Percentiles rank a stretch among this genome's conserved stretches.
These are phyloP conservation scores for Obelidium mucronatum DNA, from an alignment of 192 early-diverging fungal genomes.

Conservation along the genomic window DNA sequence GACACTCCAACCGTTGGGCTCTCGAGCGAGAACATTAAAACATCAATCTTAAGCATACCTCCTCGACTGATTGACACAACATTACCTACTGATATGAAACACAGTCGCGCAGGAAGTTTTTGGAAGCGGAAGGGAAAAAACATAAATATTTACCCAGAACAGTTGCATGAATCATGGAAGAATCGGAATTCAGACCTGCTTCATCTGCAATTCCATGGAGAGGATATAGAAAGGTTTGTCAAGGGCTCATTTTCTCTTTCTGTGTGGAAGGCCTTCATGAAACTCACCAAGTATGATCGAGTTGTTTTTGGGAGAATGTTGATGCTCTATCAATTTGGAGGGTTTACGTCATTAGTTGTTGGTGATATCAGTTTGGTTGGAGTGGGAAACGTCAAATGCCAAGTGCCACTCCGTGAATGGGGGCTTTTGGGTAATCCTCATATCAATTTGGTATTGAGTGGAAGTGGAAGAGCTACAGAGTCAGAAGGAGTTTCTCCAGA, in stretches of 20 bases:
- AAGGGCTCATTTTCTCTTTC: background rate
- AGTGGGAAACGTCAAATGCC: background rate
- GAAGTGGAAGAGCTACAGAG: too few relatives aligned
- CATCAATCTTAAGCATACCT: background rate
- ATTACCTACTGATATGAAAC: background rate
- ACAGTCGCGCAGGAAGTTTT: background rate
- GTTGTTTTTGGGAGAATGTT: background rate
- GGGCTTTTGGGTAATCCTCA: background rate
- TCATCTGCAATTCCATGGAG: background rate
- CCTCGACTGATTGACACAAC: background rate
- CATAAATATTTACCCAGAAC: background rate
- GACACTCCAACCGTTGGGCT: too few relatives aligned
- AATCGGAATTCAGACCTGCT: background rate
- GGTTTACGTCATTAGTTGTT: too few relatives aligned
- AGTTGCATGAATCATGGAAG: background rate
- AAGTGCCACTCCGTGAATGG: background rate
- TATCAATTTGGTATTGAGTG: too few relatives aligned
- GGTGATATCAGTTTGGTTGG: too few relatives aligned
- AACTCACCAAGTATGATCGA: background rate
- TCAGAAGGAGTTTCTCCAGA: background rate
- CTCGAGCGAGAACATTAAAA: background rate
- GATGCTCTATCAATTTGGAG: slow-evolving; percentile 4
- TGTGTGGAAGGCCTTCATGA: background rate
- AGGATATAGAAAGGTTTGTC: slow-evolving; percentile 8
- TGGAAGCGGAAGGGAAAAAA: background rate